A percentile compares a stretch with the other conserved stretches of the same genome.
Conservation (phyloP, 306 rosid genomes). For the Calophaca sinica region DNA sequence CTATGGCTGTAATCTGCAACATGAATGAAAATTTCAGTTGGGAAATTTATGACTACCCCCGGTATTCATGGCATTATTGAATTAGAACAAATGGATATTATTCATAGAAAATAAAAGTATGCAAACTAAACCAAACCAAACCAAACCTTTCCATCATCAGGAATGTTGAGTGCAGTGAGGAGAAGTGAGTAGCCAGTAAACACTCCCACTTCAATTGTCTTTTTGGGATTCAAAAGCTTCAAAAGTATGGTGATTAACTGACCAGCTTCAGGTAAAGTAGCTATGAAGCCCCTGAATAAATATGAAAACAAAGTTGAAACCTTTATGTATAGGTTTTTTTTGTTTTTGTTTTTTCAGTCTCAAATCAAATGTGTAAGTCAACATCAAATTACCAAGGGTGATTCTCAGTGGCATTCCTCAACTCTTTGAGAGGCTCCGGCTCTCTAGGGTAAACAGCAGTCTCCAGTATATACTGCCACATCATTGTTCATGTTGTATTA, state of each 20-base stretch:
- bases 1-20: slow-evolving; percentile 68
- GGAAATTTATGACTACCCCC: slow-evolving; percentile 1
- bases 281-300: slow-evolving; percentile 52
- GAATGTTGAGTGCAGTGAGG: slow-evolving; percentile 67
- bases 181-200: slow-evolving; percentile 74
- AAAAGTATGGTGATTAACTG: slow-evolving; percentile 58
- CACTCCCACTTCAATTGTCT: slow-evolving; percentile 68
- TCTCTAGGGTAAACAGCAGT: slow-evolving; percentile 75
- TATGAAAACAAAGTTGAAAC: slow-evolving; percentile 11
- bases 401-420: slow-evolving; percentile 49
- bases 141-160: slow-evolving; percentile 62
- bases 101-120: not conserved
- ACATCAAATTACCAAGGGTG: slow-evolving; percentile 52
- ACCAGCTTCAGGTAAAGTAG: slow-evolving; percentile 59
- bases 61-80: not conserved
- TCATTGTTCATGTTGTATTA: slow-evolving; percentile 2
- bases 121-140: slow-evolving; percentile 52
- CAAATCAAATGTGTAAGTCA: not conserved
- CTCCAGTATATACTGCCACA: slow-evolving; percentile 62
- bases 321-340: not conserved
- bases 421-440: slow-evolving; percentile 59
- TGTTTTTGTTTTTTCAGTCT: slow-evolving; percentile 2
- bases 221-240: slow-evolving; percentile 59
- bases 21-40: not conserved
- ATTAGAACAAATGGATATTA: not conserved